Percentiles rank a stretch among this genome's conserved stretches.
Conservation (phyloP, 2,329 filamentous ascomycete genomes). For the Peltaster fructicola region DNA sequence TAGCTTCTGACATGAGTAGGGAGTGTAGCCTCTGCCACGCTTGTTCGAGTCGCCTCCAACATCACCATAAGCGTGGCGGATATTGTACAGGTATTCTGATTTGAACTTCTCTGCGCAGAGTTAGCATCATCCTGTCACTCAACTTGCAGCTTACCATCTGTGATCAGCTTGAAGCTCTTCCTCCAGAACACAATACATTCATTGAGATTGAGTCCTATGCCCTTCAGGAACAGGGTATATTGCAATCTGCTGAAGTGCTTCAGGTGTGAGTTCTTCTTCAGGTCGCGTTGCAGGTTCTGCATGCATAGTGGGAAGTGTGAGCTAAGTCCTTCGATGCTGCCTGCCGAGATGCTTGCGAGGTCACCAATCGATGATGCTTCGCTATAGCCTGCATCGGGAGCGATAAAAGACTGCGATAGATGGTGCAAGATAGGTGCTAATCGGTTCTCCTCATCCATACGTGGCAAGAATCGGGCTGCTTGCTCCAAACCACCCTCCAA, state of each 20-base stretch:
- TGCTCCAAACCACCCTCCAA: constrained; percentile 75
- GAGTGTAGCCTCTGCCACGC: constrained; percentile 70
- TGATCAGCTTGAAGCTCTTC: constrained; percentile 63
- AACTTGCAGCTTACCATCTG: constrained; percentile 39
- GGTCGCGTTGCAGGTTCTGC: constrained; percentile 70
- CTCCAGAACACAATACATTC: constrained; percentile 90
- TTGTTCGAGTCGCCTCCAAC: constrained; percentile 85
- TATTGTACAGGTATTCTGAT: constrained; percentile 94
- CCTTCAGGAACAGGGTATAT: constrained; percentile 93
- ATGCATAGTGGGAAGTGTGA: constrained; percentile 85
- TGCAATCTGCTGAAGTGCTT: constrained; percentile 89
- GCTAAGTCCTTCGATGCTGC: constrained; percentile 62
- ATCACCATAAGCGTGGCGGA: constrained; percentile 87
- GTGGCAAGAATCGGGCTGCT: constrained; percentile 76
- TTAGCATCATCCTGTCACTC: too few relatives aligned
- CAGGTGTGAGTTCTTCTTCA: constrained; percentile 75
- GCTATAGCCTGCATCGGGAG: constrained; percentile 70
- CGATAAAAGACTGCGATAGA: constrained; percentile 89
- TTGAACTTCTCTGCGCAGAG: constrained; percentile 69
- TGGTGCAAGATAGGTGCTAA: constrained; percentile 59
- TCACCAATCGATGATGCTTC: constrained; percentile 39
- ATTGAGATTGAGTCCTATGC: constrained; percentile 79
- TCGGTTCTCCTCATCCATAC: constrained; percentile 90
- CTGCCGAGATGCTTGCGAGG: constrained; percentile 58
- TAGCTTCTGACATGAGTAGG: constrained; percentile 90